Evolutionary conservation across 169 alveolate species (phyloP).

Genomic region (Plasmodium gallinaceum): DNA sequence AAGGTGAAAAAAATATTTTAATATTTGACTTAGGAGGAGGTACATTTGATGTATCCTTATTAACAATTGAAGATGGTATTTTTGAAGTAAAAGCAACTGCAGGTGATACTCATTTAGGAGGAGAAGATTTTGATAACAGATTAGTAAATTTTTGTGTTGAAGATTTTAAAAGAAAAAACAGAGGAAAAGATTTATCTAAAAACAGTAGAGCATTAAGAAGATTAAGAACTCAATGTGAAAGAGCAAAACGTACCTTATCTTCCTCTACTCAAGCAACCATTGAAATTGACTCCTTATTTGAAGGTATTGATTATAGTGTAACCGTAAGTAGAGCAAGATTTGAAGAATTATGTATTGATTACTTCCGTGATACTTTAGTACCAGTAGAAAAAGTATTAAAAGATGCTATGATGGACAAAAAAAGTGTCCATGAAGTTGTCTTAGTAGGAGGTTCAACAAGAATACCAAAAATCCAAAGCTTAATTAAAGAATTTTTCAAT

Average conservation of each 20-base stretch:
- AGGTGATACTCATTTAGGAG: constrained; percentile 99
- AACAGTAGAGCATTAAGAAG: constrained; percentile 95
- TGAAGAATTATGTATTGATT: constrained; percentile 97
- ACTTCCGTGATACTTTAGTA: constrained; percentile 95
- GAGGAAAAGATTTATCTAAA: constrained; percentile 90
- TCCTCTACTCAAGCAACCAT: constrained; percentile 97
- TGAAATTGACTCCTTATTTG: constrained; percentile 96
- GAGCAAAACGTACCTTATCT: constrained; percentile 98
- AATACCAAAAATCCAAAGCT: constrained; percentile 95
- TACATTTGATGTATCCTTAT: constrained; percentile 98
- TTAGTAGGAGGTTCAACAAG: constrained; percentile 99
- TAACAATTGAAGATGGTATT: constrained; percentile 97
- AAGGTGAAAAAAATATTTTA: constrained; percentile 94
- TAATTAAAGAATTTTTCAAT: constrained; percentile 94
- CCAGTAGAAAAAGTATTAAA: constrained; percentile 97
- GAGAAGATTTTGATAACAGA: constrained; percentile 99
- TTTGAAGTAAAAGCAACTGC: constrained; percentile 99
- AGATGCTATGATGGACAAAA: constrained; percentile 95
- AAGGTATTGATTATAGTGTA: constrained; percentile 95
- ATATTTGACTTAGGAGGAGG: constrained; percentile 99
- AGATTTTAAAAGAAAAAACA: constrained; percentile 94
- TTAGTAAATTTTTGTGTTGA: constrained; percentile 96
- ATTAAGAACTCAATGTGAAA: constrained; percentile 97
- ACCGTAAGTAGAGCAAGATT: constrained; percentile 97
- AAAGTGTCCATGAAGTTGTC: constrained; percentile 95